A percentile compares a stretch with the other conserved stretches of the same genome.
These are phyloP conservation scores for Russula sp. DNA, from an alignment of 768 basidiomycete genomes.

Conservation along the genomic window DNA sequence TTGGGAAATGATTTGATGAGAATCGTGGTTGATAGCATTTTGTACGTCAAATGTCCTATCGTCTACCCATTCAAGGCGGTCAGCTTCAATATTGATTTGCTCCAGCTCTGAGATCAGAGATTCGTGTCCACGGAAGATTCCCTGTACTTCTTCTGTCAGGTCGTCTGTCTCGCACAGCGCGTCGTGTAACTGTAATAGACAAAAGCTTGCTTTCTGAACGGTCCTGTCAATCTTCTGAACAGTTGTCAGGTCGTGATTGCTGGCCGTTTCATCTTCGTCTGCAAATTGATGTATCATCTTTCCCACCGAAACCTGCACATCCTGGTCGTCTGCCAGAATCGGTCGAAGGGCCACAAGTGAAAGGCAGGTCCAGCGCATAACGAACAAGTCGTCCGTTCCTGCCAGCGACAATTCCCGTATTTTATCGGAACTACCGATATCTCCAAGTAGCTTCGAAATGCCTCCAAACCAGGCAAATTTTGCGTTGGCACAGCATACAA, in stretches of 20 bases:
- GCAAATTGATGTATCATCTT: not conserved
- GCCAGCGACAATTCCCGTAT: not conserved
- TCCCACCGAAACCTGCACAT: rapidly evolving
- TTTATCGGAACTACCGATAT: not conserved
- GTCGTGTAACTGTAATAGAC: not conserved
- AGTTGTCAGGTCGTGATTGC: no score
- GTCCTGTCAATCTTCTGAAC: not conserved
- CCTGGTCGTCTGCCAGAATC: not conserved
- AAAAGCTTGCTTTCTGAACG: not conserved
- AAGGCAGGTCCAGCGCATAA: constrained; percentile 3
- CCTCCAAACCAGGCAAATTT: not conserved
- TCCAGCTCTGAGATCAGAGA: not conserved
- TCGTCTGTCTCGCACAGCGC: not conserved
- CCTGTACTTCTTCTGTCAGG: not conserved
- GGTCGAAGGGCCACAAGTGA: not conserved
- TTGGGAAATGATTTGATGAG: not conserved
- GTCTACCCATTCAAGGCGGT: not conserved
- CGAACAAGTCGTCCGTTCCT: not conserved
- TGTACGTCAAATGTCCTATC: not conserved
- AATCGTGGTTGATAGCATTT: not conserved
- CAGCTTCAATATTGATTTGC: not conserved
- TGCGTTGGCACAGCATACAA: not conserved
- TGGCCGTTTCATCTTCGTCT: no score
- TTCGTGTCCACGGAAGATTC: not conserved
- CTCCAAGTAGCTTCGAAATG: not conserved